Evolutionary conservation across 257 asterid species (phyloP).

Genomic region (Solanum chiquidenum): DNA sequence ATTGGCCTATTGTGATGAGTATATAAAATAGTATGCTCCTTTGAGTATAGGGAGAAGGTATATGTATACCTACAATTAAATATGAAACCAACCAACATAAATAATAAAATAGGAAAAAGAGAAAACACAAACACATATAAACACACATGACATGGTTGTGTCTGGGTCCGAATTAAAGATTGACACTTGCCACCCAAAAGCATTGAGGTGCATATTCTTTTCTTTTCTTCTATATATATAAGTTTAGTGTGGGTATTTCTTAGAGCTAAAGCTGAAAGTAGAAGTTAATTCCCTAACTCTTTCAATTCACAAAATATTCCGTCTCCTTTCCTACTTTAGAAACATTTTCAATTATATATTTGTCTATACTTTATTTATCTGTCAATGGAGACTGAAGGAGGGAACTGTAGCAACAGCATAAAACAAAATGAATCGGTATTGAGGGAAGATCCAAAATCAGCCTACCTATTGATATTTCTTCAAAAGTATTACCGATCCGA

Average conservation of each 20-base stretch:
- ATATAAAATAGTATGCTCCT: neutral
- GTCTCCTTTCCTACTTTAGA: neutral
- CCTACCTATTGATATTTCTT: constrained; percentile 1
- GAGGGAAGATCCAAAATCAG: constrained; percentile 3
- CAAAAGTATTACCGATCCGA: constrained; percentile 24
- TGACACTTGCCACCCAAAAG: neutral
- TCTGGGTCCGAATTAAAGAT: neutral
- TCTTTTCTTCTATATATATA: neutral
- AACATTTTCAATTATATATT: neutral
- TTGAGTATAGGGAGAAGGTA: neutral
- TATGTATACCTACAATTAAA: neutral
- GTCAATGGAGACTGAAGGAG: constrained; percentile 20
- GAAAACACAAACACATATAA: neutral
- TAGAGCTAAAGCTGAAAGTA: neutral
- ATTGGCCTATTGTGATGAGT: neutral
- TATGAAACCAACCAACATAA: too few relatives aligned
- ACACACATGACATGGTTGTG: neutral
- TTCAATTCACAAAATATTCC: neutral
- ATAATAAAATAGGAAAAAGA: neutral
- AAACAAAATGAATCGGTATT: neutral
- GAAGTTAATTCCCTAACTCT: neutral
- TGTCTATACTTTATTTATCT: neutral
- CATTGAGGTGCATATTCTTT: neutral
- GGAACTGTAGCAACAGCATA: neutral
- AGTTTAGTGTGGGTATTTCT: neutral